Percentiles rank a stretch among this genome's conserved stretches.
Evolutionary conservation across 2,329 filamentous ascomycete species (phyloP).

Genomic region (Penicillium sp.): DNA sequence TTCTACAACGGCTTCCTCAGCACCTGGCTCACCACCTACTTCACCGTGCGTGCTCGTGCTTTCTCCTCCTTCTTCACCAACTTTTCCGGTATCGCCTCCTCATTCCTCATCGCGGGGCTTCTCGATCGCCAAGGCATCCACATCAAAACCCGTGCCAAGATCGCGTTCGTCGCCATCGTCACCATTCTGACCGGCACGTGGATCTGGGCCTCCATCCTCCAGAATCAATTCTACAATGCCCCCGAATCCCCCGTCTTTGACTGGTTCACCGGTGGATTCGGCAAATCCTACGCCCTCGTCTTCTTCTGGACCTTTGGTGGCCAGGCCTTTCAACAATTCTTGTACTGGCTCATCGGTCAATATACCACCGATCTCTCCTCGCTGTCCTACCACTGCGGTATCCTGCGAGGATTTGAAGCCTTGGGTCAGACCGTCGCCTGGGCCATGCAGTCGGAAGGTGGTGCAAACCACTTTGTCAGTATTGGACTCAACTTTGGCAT

Average conservation of each 20-base stretch:
- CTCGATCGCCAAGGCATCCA: constrained; percentile 20
- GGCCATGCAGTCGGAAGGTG: constrained; percentile 21
- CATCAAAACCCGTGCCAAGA: constrained; percentile 21
- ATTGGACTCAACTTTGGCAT: constrained; percentile 23
- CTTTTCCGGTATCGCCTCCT: constrained; percentile 19
- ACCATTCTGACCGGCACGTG: constrained; percentile 17
- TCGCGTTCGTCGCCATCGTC: constrained; percentile 15
- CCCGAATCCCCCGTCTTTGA: constrained; percentile 18
- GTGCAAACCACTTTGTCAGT: constrained; percentile 21
- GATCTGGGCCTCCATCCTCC: constrained; percentile 21
- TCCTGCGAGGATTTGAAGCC: constrained; percentile 20
- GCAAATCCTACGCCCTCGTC: constrained; percentile 18
- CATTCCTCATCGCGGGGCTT: constrained; percentile 17
- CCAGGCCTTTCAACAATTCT: constrained; percentile 22
- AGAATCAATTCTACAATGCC: constrained; percentile 17
- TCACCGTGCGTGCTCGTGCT: constrained; percentile 20
- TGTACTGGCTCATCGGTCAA: constrained; percentile 23
- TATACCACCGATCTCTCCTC: constrained; percentile 22
- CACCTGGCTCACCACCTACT: constrained; percentile 22
- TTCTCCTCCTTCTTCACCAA: constrained; percentile 24
- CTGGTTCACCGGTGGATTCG: constrained; percentile 20
- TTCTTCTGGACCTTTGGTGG: constrained; percentile 22
- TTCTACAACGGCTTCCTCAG: constrained; percentile 27
- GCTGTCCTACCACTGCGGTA: constrained; percentile 21
- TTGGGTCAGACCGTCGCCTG: constrained; percentile 22